A percentile compares a stretch with the other conserved stretches of the same genome.
These are phyloP conservation scores for Alternaria alternata DNA, from an alignment of 2,329 filamentous ascomycete genomes.

Conservation along the genomic window DNA sequence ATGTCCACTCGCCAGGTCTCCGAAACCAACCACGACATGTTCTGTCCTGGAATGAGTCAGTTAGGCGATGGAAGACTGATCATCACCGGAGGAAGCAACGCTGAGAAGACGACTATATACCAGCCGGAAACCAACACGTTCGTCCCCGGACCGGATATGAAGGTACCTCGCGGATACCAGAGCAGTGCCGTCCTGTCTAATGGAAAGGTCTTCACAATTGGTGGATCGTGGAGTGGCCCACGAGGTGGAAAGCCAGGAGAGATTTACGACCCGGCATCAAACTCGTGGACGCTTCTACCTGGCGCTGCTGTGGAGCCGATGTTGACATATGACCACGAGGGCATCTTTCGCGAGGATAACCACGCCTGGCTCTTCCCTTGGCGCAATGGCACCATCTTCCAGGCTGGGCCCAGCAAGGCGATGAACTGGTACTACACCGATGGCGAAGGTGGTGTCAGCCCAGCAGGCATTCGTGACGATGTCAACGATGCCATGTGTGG, in stretches of 20 bases:
- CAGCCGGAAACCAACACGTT: constrained; percentile 24
- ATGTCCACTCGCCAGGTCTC: constrained; percentile 25
- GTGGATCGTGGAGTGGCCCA: constrained; percentile 27
- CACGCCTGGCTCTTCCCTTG: constrained; percentile 33
- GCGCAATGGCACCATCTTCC: constrained; percentile 53
- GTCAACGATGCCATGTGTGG: constrained; percentile 52
- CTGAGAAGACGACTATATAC: constrained; percentile 29
- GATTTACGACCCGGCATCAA: constrained; percentile 21
- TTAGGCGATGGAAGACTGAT: constrained; percentile 26
- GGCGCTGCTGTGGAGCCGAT: constrained; percentile 28
- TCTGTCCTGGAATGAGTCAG: constrained; percentile 31
- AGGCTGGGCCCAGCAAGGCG: constrained; percentile 60
- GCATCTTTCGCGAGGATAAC: constrained; percentile 27
- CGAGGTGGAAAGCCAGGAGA: constrained; percentile 26
- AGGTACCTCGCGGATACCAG: constrained; percentile 27
- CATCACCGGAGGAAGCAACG: constrained; percentile 30
- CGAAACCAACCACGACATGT: constrained; percentile 34
- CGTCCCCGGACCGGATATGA: constrained; percentile 23
- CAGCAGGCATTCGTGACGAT: constrained; percentile 54
- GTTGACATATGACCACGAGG: constrained; percentile 27
- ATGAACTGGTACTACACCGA: constrained; percentile 65
- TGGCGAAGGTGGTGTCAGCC: constrained; percentile 50
- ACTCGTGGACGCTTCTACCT: constrained; percentile 25
- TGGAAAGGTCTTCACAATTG: constrained; percentile 30
- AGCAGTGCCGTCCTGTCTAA: constrained; percentile 26